Evolutionary conservation across 23 red algal species (phyloP).

Genomic region (Gracilaria caudata): DNA sequence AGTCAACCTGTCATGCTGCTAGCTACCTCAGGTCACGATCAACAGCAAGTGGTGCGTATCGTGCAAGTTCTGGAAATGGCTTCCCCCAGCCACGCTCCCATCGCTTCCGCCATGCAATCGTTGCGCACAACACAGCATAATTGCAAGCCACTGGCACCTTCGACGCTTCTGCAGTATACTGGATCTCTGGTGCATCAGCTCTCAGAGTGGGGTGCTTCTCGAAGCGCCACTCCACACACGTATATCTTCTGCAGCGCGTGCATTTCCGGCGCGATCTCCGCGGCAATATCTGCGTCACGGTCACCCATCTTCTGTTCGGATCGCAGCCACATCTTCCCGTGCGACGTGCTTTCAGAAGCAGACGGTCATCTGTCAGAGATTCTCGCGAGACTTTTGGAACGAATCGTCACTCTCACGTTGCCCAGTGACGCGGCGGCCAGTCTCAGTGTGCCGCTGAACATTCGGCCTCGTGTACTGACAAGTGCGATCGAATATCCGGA

Average conservation of each 20-base stretch:
- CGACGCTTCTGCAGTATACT: neutral
- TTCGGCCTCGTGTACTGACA: neutral
- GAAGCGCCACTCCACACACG: conserved; percentile 4
- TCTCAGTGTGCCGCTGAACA: neutral
- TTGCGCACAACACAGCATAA: neutral
- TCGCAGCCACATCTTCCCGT: conserved; percentile 4
- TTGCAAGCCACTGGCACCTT: neutral
- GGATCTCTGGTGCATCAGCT: neutral
- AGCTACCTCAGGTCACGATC: neutral
- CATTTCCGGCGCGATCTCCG: neutral
- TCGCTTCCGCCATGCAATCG: neutral
- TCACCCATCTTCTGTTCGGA: neutral
- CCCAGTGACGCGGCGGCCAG: neutral
- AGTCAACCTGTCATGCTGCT: neutral
- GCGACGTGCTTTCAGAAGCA: neutral
- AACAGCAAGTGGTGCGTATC: neutral
- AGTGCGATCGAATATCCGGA: neutral
- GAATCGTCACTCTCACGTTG: neutral
- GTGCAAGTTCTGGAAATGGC: conserved; percentile 1
- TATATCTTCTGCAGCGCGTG: neutral
- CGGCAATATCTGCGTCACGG: neutral
- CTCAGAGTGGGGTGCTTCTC: neutral
- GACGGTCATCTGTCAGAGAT: conserved; percentile 5
- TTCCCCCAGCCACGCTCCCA: neutral
- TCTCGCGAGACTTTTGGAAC: neutral